Percentiles rank a stretch among this genome's conserved stretches.
Conservation (phyloP, 768 basidiomycete species). For the Serendipita vermifera region DNA sequence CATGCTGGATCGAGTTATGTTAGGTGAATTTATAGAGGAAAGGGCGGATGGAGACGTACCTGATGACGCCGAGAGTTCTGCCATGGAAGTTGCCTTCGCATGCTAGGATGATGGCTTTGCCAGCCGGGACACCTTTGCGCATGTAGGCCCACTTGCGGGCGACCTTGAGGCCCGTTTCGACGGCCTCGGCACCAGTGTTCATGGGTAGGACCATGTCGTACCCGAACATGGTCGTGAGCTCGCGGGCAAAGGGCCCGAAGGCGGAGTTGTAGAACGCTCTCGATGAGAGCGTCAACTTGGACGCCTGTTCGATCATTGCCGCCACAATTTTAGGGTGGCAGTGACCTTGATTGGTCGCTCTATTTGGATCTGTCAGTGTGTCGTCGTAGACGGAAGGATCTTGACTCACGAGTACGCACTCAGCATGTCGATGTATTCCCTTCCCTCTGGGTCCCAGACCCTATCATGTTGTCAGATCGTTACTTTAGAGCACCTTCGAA, state of each 20-base stretch:
- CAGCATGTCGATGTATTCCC: slow-evolving; percentile 95
- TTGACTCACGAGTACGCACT: slow-evolving; percentile 83
- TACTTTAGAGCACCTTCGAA: no score
- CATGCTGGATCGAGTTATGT: slow-evolving; percentile 41
- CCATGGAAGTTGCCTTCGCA: slow-evolving; percentile 94
- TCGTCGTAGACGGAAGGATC: slow-evolving; percentile 9
- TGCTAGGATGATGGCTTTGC: slow-evolving; percentile 74
- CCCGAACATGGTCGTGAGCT: slow-evolving; percentile 69
- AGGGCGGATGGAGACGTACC: slow-evolving; percentile 36
- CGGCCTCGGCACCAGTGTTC: slow-evolving; percentile 98
- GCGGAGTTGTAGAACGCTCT: slow-evolving; percentile 92
- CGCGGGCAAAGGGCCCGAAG: slow-evolving; percentile 81
- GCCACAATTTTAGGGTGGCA: slow-evolving; percentile 82
- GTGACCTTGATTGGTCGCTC: slow-evolving; percentile 89
- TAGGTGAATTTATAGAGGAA: background rate
- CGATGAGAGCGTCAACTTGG: slow-evolving; percentile 83
- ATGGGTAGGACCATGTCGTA: slow-evolving; percentile 96
- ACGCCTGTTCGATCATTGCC: slow-evolving; percentile 71
- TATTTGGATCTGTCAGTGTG: slow-evolving; percentile 23
- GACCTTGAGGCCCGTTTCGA: slow-evolving; percentile 93
- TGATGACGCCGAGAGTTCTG: slow-evolving; percentile 77
- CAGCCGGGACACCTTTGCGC: slow-evolving; percentile 68
- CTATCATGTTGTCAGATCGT: no score
- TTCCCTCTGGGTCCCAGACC: slow-evolving; percentile 92
- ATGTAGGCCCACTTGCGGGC: slow-evolving; percentile 95